Conservation (phyloP, 202 grass and related monocot genomes). For the Dendrocalamus latiflorus region DNA sequence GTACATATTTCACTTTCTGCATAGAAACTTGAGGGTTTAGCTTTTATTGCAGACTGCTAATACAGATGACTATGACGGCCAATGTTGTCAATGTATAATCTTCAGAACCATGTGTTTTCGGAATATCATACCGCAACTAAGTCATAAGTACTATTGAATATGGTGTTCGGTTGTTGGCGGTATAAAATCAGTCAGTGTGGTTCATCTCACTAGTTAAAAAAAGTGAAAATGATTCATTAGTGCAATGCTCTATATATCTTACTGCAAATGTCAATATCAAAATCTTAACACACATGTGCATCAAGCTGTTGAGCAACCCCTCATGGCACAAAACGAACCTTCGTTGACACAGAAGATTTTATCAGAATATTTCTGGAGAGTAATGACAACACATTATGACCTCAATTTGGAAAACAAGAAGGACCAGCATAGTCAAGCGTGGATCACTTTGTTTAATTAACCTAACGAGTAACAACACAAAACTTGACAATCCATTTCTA, state of each 20-base stretch:
- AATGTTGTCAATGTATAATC: not conserved
- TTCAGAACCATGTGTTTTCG: not conserved
- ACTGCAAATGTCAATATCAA: not conserved
- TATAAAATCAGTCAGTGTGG: not conserved
- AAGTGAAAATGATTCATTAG: not conserved
- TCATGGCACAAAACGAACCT: conserved; percentile 1
- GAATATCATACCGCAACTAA: not conserved
- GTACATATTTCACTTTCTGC: conserved; percentile 2
- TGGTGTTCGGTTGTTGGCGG: conserved; percentile 10
- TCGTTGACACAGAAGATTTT: not conserved
- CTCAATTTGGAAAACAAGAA: conserved; percentile 22
- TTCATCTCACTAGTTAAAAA: not conserved
- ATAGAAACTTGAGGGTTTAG: not conserved
- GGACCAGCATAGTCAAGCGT: conserved; percentile 20
- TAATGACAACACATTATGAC: conserved; percentile 26
- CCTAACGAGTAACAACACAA: conserved; percentile 1
- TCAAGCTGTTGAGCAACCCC: conserved; percentile 12
- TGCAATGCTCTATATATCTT: not conserved
- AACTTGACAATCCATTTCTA: not conserved
- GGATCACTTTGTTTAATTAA: conserved; percentile 34
- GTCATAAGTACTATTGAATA: not conserved
- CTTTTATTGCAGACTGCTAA: not conserved
- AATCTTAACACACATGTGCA: conserved; percentile 16
- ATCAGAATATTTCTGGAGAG: conserved; percentile 3
- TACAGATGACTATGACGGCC: not conserved